These are phyloP conservation scores for Cyberlindnera amylophila DNA, from an alignment of 805 yeast species.

Conservation along the genomic window DNA sequence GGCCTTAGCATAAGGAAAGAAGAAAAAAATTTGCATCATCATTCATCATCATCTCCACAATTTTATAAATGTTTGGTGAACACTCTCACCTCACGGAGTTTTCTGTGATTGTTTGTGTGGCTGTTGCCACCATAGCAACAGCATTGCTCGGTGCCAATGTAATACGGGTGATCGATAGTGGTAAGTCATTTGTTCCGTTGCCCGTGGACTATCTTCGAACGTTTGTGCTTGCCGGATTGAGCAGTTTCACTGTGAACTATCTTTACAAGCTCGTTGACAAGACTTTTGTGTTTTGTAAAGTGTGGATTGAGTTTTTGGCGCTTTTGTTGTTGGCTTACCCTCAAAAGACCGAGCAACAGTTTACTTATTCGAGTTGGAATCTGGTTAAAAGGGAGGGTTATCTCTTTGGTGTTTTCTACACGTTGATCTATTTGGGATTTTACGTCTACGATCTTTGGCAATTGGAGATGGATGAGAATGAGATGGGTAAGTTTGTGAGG, in stretches of 20 bases:
- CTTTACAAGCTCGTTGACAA: constrained; percentile 27
- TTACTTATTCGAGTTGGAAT: constrained; percentile 32
- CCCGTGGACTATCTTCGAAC: constrained; percentile 38
- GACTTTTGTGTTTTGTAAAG: constrained; percentile 31
- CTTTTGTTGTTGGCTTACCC: constrained; percentile 38
- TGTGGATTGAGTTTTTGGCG: constrained; percentile 34
- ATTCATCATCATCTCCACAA: too few relatives aligned
- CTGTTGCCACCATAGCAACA: neutral
- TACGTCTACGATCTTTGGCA: constrained; percentile 32
- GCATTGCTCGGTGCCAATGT: neutral
- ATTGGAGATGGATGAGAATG: constrained; percentile 16
- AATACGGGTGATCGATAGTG: constrained; percentile 15
- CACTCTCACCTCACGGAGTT: constrained; percentile 4
- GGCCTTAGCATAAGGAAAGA: too few relatives aligned
- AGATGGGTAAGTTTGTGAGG: constrained; percentile 5
- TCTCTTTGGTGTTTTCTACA: constrained; percentile 31
- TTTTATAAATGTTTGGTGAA: too few relatives aligned
- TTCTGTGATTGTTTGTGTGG: neutral
- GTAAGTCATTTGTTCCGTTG: constrained; percentile 31
- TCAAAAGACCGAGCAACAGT: constrained; percentile 29
- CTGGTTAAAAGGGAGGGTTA: constrained; percentile 38
- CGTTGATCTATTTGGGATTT: constrained; percentile 27
- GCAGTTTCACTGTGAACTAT: constrained; percentile 31
- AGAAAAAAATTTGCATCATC: neutral
- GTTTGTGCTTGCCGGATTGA: constrained; percentile 31